A percentile compares a stretch with the other conserved stretches of the same genome.
Conservation (phyloP, 2,329 filamentous ascomycete species). For the Pseudogymnoascus sp. region DNA sequence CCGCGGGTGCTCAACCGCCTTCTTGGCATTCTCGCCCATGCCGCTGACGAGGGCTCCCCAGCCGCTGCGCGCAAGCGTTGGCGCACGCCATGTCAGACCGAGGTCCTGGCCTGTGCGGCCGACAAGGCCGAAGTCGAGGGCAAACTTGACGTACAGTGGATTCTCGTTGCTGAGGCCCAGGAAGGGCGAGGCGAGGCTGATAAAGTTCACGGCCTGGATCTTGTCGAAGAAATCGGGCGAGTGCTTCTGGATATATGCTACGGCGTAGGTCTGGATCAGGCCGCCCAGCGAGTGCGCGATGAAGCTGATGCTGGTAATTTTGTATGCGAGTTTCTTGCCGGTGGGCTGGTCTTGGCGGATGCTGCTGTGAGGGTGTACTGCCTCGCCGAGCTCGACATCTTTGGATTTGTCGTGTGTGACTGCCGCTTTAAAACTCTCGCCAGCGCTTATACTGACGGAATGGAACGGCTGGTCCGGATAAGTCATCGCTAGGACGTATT, state of each 20-base stretch:
- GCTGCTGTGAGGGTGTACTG: conserved; percentile 54
- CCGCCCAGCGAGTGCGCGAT: conserved; percentile 88
- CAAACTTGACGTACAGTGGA: conserved; percentile 93
- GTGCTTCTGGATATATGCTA: conserved; percentile 95
- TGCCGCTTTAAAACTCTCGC: conserved; percentile 33
- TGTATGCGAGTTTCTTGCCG: conserved; percentile 54
- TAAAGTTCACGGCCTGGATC: conserved; percentile 84
- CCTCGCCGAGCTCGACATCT: conserved; percentile 38
- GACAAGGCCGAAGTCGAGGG: conserved; percentile 89
- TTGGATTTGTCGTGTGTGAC: conserved; percentile 33
- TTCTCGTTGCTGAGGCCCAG: conserved; percentile 95
- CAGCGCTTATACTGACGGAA: conserved; percentile 48
- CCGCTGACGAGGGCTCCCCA: conserved; percentile 85
- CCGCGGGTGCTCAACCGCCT: conserved; percentile 47
- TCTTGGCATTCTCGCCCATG: conserved; percentile 60
- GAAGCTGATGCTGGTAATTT: conserved; percentile 91
- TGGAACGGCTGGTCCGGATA: conserved; percentile 90
- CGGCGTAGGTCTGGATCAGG: conserved; percentile 83
- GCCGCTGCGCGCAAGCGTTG: conserved; percentile 73
- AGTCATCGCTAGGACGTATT: conserved; percentile 81
- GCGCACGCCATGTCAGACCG: conserved; percentile 87
- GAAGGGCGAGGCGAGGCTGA: conserved; percentile 79
- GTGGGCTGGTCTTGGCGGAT: conserved; percentile 38
- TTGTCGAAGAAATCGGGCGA: conserved; percentile 82
- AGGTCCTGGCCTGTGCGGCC: conserved; percentile 94